A percentile compares a stretch with the other conserved stretches of the same genome.
phyloP scores from a whole-genome alignment of 2,329 filamentous ascomycete genomes.

The Tolypocladium capitatum region DNA sequence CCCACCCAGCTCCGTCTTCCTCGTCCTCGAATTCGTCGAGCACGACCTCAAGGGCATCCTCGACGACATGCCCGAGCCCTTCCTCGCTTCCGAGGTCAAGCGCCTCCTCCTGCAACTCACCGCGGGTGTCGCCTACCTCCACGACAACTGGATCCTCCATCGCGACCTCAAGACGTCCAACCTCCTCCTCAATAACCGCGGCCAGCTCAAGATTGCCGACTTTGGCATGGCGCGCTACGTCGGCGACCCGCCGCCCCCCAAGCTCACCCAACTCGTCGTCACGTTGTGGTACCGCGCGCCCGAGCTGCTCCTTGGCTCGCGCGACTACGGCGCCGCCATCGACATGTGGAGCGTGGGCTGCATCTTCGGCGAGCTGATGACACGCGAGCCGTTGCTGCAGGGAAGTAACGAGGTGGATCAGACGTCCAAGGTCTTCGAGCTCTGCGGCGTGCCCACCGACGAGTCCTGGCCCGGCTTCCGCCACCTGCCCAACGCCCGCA shows the following conservation, averaged over 20 bases:
- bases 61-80: slow-evolving; percentile 88
- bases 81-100: slow-evolving; percentile 85
- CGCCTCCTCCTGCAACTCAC: slow-evolving; percentile 74
- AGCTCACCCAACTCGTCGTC: slow-evolving; percentile 83
- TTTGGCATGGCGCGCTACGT: slow-evolving; percentile 96
- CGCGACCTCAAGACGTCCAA: slow-evolving; percentile 91
- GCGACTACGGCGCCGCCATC: slow-evolving; percentile 60
- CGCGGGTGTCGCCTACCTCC: slow-evolving; percentile 71
- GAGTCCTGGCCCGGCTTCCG: slow-evolving; percentile 78
- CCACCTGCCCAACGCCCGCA: slow-evolving; percentile 73
- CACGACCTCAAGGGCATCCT: slow-evolving; percentile 91
- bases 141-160: slow-evolving; percentile 82
- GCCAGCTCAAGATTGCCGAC: slow-evolving; percentile 88
- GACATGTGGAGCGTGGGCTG: slow-evolving; percentile 97
- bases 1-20: slow-evolving; percentile 52
- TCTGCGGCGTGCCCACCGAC: slow-evolving; percentile 77
- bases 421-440: slow-evolving; percentile 72
- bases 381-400: slow-evolving; percentile 69
- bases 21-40: slow-evolving; percentile 95
- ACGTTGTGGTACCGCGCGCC: slow-evolving; percentile 95
- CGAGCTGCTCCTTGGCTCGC: slow-evolving; percentile 73
- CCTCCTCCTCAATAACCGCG: slow-evolving; percentile 88
- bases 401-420: slow-evolving; percentile 90
- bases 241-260: slow-evolving; percentile 63
- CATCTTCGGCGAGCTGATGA: slow-evolving; percentile 85